These are phyloP conservation scores for Yamadazyma mexicana DNA, from an alignment of 1,139 yeast species.

Conservation along the genomic window DNA sequence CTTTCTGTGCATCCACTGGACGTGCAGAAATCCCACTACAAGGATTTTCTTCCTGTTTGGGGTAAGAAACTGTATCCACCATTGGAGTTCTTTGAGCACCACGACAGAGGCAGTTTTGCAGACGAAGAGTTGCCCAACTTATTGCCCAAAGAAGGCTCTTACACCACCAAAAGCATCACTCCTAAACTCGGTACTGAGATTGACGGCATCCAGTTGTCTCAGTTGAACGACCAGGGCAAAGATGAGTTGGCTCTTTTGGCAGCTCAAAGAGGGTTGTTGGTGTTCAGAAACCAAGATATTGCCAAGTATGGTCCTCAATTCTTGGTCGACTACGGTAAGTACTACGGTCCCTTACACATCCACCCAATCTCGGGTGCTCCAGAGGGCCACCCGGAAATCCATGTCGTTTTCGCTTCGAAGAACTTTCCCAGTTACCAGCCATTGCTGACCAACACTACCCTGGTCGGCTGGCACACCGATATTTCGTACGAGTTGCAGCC, in stretches of 20 bases:
- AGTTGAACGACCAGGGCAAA: slow-evolving; percentile 51
- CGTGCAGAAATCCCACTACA: slow-evolving; percentile 16
- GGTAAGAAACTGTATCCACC: slow-evolving; percentile 43
- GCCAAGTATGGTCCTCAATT: slow-evolving; percentile 56
- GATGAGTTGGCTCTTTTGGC: slow-evolving; percentile 66
- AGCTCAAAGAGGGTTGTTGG: slow-evolving; percentile 67
- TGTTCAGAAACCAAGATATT: slow-evolving; percentile 67
- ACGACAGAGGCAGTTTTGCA: slow-evolving; percentile 58
- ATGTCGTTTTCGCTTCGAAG: slow-evolving; percentile 58
- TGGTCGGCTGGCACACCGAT: slow-evolving; percentile 63
- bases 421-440: slow-evolving; percentile 22
- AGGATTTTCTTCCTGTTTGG: slow-evolving; percentile 55
- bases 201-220: slow-evolving; percentile 57
- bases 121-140: slow-evolving; percentile 55
- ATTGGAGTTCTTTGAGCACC: slow-evolving; percentile 46
- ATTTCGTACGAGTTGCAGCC: slow-evolving; percentile 72
- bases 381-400: slow-evolving; percentile 56
- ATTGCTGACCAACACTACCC: slow-evolving; percentile 29
- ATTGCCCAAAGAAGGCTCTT: slow-evolving; percentile 36
- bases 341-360: slow-evolving; percentile 68
- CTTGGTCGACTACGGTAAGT: slow-evolving; percentile 54
- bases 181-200: slow-evolving; percentile 72
- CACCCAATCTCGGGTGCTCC: slow-evolving; percentile 80
- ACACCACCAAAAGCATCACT: slow-evolving; percentile 41
- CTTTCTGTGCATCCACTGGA: slow-evolving; percentile 6